These are phyloP conservation scores for Xylaria digitata DNA, from an alignment of 2,329 filamentous ascomycete species.

Conservation along the genomic window DNA sequence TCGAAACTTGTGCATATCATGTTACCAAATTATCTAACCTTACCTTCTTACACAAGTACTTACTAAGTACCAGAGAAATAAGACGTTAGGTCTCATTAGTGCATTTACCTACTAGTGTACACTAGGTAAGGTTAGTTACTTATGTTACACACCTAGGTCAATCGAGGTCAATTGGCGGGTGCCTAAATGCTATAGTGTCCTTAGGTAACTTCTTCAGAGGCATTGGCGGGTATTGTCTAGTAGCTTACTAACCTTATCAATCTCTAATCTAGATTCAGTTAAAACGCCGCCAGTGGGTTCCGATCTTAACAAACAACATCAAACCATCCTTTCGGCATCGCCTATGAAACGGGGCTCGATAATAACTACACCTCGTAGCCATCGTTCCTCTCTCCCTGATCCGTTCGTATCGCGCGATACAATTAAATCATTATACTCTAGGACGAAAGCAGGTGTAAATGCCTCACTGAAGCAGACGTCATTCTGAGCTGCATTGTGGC, in stretches of 20 bases:
- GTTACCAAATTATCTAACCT: no score
- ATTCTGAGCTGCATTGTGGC: slow-evolving; percentile 18
- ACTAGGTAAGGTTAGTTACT: no score
- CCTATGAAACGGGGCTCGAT: slow-evolving; percentile 11
- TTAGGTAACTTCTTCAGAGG: not conserved
- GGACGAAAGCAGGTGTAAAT: not conserved
- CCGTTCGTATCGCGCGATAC: not conserved
- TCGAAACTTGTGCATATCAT: no score
- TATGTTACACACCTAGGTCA: not conserved
- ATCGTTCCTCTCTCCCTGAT: not conserved
- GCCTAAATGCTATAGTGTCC: not conserved
- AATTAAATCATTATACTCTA: not conserved
- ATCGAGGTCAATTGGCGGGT: not conserved
- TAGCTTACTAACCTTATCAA: slow-evolving; percentile 1
- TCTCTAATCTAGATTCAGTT: not conserved
- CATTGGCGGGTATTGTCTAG: not conserved
- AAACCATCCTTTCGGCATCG: slow-evolving; percentile 10
- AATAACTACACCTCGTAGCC: not conserved
- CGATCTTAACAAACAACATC: slow-evolving; percentile 7
- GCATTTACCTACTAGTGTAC: no score
- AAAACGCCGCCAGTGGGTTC: not conserved
- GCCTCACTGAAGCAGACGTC: not conserved
- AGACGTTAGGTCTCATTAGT: no score
- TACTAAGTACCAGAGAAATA: no score
- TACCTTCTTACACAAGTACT: no score